These are phyloP conservation scores for Podaxis sp. DNA, from an alignment of 768 basidiomycete genomes.

Conservation along the genomic window DNA sequence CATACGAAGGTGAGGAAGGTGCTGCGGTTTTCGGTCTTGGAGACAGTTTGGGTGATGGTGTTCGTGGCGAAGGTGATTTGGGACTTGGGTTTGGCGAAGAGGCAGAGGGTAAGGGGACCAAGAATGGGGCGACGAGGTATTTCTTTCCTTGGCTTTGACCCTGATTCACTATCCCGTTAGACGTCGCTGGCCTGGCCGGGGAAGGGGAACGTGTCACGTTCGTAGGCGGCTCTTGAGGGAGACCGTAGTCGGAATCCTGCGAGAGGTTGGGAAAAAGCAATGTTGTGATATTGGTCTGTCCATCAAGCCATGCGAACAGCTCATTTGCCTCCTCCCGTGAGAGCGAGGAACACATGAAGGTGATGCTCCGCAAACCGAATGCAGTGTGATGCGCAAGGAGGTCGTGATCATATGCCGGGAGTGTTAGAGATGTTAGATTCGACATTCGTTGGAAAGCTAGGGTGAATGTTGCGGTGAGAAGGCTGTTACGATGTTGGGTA, in stretches of 20 bases:
- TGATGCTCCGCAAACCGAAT: conserved; percentile 39
- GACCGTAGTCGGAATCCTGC: conserved; percentile 20
- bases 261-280: conserved; percentile 40
- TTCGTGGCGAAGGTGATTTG: not conserved
- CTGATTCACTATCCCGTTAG: not conserved
- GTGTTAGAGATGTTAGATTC: conserved; percentile 35
- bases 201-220: not conserved
- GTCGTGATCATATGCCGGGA: conserved; percentile 41
- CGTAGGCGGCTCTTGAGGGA: not conserved
- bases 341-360: conserved; percentile 33
- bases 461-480: conserved; percentile 40
- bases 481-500: conserved; percentile 24
- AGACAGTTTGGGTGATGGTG: not conserved
- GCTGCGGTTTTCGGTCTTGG: conserved; percentile 7
- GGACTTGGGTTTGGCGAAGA: not conserved
- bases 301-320: conserved; percentile 41
- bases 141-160: not conserved
- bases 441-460: conserved; percentile 46
- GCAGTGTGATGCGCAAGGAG: conserved; percentile 42
- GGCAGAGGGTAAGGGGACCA: not conserved
- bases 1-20: conserved; percentile 9
- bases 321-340: conserved; percentile 29
- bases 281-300: conserved; percentile 37
- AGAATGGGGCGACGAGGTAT: conserved; percentile 6
- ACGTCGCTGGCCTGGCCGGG: not conserved